These are phyloP conservation scores for Claviceps sp. DNA, from an alignment of 2,329 filamentous ascomycete species.

Conservation along the genomic window DNA sequence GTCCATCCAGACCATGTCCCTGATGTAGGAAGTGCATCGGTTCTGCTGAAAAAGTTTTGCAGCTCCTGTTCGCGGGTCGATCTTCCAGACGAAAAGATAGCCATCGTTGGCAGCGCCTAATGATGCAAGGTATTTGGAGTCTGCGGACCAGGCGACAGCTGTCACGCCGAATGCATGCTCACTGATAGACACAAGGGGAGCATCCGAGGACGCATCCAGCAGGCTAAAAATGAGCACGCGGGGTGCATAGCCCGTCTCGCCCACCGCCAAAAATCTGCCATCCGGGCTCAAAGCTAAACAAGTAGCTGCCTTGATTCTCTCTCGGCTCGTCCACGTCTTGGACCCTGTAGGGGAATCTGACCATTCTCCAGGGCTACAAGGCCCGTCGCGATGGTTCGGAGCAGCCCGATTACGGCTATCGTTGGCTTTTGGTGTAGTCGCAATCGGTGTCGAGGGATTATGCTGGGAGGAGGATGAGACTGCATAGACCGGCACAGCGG, in stretches of 20 bases:
- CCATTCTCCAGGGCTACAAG: constrained; percentile 34
- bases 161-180: constrained; percentile 87
- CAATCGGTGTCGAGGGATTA: constrained; percentile 33
- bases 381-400: constrained; percentile 32
- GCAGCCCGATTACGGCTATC: constrained; percentile 48
- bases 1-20: constrained; percentile 84
- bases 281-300: constrained; percentile 81
- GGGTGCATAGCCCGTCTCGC: constrained; percentile 89
- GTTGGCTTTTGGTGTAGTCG: constrained; percentile 45
- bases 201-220: constrained; percentile 65
- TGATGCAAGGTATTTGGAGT: constrained; percentile 77
- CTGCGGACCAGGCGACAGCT: constrained; percentile 77
- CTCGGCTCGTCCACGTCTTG: constrained; percentile 75
- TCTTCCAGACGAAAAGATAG: constrained; percentile 81
- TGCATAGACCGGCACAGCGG: constrained; percentile 53
- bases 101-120: constrained; percentile 84
- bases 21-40: constrained; percentile 78
- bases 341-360: constrained; percentile 45
- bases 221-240: constrained; percentile 83
- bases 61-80: constrained; percentile 70
- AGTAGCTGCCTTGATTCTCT: constrained; percentile 87
- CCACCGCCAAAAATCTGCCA: constrained; percentile 76
- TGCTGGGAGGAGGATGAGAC: constrained; percentile 39
- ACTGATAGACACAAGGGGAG: constrained; percentile 69
- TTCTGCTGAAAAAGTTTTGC: constrained; percentile 74